Evolutionary conservation across 2,329 filamentous ascomycete species (phyloP).

Genomic region (Paramyrothecium sp.): DNA sequence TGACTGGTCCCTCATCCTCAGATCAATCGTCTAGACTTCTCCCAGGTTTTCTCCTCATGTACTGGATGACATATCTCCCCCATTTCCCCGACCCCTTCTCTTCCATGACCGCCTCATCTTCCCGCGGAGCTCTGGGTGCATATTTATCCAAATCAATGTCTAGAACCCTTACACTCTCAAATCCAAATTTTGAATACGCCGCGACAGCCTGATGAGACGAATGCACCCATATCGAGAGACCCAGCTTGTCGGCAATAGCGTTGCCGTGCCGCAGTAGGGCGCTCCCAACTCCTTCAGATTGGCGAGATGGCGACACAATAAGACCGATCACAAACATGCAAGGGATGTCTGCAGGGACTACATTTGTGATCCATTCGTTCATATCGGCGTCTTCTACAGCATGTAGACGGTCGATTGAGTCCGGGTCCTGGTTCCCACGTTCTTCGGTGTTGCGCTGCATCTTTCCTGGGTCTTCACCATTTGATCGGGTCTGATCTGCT

Average conservation of each 20-base stretch:
- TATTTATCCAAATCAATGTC: not conserved
- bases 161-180: not conserved
- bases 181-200: not conserved
- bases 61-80: not conserved
- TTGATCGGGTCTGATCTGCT: too few relatives aligned
- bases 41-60: not conserved
- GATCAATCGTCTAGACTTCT: too few relatives aligned
- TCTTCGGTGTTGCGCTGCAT: too few relatives aligned
- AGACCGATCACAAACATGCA: not conserved
- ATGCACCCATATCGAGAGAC: not conserved
- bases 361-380: not conserved
- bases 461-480: too few relatives aligned
- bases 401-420: too few relatives aligned
- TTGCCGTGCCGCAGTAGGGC: not conserved
- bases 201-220: not conserved
- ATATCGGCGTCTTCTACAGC: not conserved
- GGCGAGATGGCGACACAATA: not conserved
- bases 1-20: too few relatives aligned
- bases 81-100: not conserved
- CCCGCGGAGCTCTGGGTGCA: not conserved
- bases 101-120: too few relatives aligned
- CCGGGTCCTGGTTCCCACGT: too few relatives aligned
- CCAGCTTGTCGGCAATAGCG: not conserved
- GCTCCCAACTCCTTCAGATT: not conserved
- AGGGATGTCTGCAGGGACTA: not conserved